Base-by-base conservation (phyloP, 2,329 filamentous ascomycete species). In the Sphaerulina vaccinii region DNA sequence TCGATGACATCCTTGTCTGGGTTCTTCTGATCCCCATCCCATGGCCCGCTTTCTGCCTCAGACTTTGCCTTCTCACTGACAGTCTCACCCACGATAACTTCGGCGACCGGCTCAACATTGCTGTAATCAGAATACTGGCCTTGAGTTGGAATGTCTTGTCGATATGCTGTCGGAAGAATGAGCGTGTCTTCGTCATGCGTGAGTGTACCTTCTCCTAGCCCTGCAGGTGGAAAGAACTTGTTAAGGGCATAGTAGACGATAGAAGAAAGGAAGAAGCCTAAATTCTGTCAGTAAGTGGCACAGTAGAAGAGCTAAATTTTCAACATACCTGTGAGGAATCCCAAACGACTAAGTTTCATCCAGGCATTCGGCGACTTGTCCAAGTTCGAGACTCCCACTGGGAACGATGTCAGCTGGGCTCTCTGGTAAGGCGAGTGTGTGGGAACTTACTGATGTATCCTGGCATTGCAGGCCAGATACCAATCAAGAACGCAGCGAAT, bases 401-500 rank as follows among this genome's bases (percentile, higher is more conserved):
- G 1, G 18, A 6, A 3, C 6, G n/a, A 24, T 5, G 8, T 46
- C 23, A 45, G 41, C 2, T 16, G 8, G 21, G 22, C 16, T 32
- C n/a, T 8, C 5, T 1, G 10, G 4, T n/a, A 6, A 8, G 5
- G 3, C 2, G 4, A 2, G 11, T 19, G 1, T 7, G 1, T 1
- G 2, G 27, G 11, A 13, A 40, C 50, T 1, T 19, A 52, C 50
- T 55, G 29, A 52, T 49, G 10, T 55, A 55, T 3, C 53, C 53
- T 1, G 53, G 53, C 53, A 55, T 55, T 2, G 53, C 53, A 29
- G 53, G 53, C 32, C 40, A 40, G n/a, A 55, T 41, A 3, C 37
- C 62, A 9, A 64, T 42, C 2, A 56, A 21, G 46, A 61, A 66
- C 2, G 64, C 64, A 11, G 55, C 41, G 41, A 63, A 61, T 9